Evolutionary conservation across 2,329 filamentous ascomycete genomes (phyloP).

Genomic region (Fonsecaea pedrosoi): DNA sequence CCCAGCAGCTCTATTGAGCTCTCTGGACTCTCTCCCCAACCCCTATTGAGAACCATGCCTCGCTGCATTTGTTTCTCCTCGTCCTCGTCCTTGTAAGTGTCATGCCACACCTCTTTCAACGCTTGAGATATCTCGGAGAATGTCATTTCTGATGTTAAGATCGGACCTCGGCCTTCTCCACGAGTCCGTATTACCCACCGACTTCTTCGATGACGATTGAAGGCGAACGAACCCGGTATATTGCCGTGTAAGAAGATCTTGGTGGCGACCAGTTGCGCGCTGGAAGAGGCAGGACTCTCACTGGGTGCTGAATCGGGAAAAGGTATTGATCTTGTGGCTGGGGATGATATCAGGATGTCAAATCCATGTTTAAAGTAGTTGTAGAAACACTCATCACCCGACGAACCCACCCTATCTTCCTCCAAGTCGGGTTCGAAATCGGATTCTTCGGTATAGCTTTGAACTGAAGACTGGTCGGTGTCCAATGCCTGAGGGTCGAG

Average conservation of each 20-base stretch:
- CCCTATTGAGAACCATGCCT: constrained; percentile 85
- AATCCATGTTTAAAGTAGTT: constrained; percentile 98
- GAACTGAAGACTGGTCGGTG: constrained; percentile 76
- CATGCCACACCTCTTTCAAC: constrained; percentile 73
- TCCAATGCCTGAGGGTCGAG: constrained; percentile 61
- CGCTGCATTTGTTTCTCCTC: constrained; percentile 62
- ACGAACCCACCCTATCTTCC: constrained; percentile 64
- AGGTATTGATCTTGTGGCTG: constrained; percentile 67
- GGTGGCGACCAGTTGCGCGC: constrained; percentile 76
- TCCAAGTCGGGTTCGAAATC: constrained; percentile 64
- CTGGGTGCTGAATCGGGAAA: constrained; percentile 55
- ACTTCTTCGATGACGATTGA: constrained; percentile 89
- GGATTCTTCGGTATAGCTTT: constrained; percentile 73
- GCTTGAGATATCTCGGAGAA: constrained; percentile 75
- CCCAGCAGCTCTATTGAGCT: constrained; percentile 86
- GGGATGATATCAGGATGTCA: constrained; percentile 86
- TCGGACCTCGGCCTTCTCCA: constrained; percentile 48
- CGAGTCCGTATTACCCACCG: constrained; percentile 76
- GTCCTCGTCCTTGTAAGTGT: constrained; percentile 64
- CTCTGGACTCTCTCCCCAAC: constrained; percentile 83
- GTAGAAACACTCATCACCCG: constrained; percentile 75
- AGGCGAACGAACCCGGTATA: constrained; percentile 92
- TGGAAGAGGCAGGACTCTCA: constrained; percentile 44
- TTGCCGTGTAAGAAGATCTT: constrained; percentile 96
- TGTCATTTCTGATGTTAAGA: constrained; percentile 75